Evolutionary conservation across 495 filamentous ascomycete genomes (phyloP), one percentile per base, ranked within the genome.

Genomic region (Neurospora pannonica): DNA sequence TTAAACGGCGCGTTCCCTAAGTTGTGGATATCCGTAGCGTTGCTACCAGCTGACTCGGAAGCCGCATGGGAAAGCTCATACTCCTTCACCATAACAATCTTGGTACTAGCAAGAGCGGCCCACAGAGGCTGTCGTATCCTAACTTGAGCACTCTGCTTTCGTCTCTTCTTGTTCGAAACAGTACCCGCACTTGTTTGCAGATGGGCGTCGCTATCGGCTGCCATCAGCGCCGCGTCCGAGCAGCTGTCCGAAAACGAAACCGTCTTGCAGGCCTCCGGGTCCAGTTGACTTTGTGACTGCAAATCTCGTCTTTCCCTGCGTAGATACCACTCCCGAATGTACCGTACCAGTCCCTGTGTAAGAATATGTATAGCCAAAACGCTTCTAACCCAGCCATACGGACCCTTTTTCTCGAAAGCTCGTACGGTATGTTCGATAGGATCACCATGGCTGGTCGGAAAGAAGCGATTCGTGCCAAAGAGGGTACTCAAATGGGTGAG

Each of bases 21-120:
- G 79, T 95, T 92, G 78, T 92, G 88, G 70, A 89, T 90, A 78
- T 95, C 93, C 71, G 90, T 94, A 74, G 89, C 92, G 82, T 93
- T 87, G 78, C 91, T 87, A 81, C 92, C 88, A 71, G 87, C 85
- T 74, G 92, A 90, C 85, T 97, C 86, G 39, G 90, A 90, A 67
- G 92, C 86, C 42, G 91, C 89, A 80, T 94, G 91, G 72, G 92
- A 93, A 82, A 95, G 89, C 79, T 97, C 94, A 80, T 94, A 95
- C 85, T 97, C 94, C 79, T 96, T 94, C 79, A 95, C 90, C 78
- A 97, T 91, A 62, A 94, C 95, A 77, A 97, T 94, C 83, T 97
- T 98, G 72, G 93, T 97, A 81, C 93, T 96, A 37, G 95, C 95
- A 74, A 97, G 89, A 13, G 94, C 95, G 71, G 95, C 93, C 95